These are phyloP conservation scores for Pontederia crassipes DNA, from an alignment of 176 grass and related monocot genomes.

Conservation along the genomic window DNA sequence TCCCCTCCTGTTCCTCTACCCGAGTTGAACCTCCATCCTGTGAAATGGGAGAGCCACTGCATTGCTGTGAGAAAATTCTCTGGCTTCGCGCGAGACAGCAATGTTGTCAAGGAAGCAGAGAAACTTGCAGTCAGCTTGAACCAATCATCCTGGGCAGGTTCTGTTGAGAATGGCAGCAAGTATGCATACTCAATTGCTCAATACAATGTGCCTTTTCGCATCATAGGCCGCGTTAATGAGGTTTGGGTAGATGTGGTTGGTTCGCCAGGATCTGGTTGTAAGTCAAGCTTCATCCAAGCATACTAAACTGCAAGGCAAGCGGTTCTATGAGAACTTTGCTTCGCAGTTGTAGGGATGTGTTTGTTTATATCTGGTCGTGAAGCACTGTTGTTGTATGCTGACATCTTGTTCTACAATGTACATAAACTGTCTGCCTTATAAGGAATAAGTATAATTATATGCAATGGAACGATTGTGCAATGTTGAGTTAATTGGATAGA, in stretches of 20 bases:
- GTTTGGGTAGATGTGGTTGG: constrained; percentile 60
- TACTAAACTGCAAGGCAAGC: constrained; percentile 12
- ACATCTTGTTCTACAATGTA: no score
- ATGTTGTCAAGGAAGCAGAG: constrained; percentile 63
- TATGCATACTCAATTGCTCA: constrained; percentile 73
- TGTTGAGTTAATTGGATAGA: no score
- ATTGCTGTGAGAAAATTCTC: constrained; percentile 55
- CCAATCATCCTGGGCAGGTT: constrained; percentile 46
- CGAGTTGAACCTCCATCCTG: constrained; percentile 51
- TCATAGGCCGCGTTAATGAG: constrained; percentile 65
- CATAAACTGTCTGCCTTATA: no score
- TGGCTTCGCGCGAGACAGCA: constrained; percentile 52
- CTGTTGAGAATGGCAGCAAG: constrained; percentile 32
- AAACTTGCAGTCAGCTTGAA: constrained; percentile 63
- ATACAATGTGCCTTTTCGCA: constrained; percentile 52
- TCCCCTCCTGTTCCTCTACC: constrained; percentile 75
- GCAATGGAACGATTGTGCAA: no score
- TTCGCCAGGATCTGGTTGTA: constrained; percentile 28
- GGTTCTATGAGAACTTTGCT: no score
- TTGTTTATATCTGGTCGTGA: no score
- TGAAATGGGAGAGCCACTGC: constrained; percentile 64
- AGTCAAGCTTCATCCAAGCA: constrained; percentile 31
- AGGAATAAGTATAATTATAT: no score
- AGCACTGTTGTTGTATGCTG: no score
- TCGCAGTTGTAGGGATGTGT: no score